Evolutionary conservation across 1,284 basidiomycete genomes (phyloP).

Genomic region (Tilletiopsis washingtonensis): DNA sequence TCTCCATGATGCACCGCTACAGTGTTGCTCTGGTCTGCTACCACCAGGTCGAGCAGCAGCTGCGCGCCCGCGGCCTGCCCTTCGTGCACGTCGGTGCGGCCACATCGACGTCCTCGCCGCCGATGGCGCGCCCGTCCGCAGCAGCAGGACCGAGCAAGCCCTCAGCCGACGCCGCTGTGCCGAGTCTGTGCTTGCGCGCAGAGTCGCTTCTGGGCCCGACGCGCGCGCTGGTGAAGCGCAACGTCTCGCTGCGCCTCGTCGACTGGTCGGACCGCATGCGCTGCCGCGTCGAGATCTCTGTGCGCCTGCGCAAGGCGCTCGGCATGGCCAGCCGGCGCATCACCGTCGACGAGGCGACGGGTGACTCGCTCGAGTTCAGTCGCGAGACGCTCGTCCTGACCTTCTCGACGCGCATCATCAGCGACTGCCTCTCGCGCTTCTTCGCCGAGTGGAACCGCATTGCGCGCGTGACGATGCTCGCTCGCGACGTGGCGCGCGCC

Average conservation of each 20-base stretch:
- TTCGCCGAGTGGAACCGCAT: constrained; percentile 82
- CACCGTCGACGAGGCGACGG: constrained; percentile 66
- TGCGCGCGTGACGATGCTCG: constrained; percentile 83
- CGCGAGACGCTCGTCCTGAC: constrained; percentile 72
- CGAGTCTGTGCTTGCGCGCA: constrained; percentile 72
- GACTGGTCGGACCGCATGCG: constrained; percentile 80
- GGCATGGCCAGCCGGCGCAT: constrained; percentile 1
- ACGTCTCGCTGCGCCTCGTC: constrained; percentile 74
- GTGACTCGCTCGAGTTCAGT: constrained; percentile 73
- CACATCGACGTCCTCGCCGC: constrained; percentile 13
- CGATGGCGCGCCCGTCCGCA: constrained; percentile 6
- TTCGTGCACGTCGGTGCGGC: constrained; percentile 66
- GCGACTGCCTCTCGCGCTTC: constrained; percentile 78
- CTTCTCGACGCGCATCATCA: constrained; percentile 73
- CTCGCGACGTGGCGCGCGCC: constrained; percentile 58
- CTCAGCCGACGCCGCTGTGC: constrained; percentile 53
- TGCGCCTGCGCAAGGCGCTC: not conserved
- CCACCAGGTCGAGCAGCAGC: constrained; percentile 75
- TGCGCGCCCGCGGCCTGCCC: constrained; percentile 70
- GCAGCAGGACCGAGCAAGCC: not conserved
- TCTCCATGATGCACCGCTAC: constrained; percentile 28
- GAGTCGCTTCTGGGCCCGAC: constrained; percentile 70
- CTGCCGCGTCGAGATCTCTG: constrained; percentile 51
- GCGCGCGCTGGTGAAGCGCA: constrained; percentile 79
- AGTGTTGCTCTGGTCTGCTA: constrained; percentile 78